phyloP scores from a whole-genome alignment of 139 green algal species.

The Gonium pectorale region DNA sequence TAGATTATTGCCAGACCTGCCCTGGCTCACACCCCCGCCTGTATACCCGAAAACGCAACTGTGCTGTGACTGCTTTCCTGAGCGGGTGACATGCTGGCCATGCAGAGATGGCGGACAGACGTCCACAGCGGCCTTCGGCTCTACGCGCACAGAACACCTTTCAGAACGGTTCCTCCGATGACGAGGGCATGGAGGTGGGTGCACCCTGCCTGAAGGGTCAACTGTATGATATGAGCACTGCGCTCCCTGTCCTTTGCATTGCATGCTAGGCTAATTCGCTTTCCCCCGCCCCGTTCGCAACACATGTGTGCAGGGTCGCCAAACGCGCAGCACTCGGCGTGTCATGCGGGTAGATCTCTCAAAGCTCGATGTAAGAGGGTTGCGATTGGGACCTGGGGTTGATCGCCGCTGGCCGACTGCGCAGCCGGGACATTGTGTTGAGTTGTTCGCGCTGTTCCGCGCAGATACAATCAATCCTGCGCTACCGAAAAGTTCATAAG shows the following conservation, averaged over 20 bases:
- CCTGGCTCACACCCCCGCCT: too few relatives aligned
- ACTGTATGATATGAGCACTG: too few relatives aligned
- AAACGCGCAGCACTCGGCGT: slow-evolving; percentile 9
- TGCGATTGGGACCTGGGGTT: too few relatives aligned
- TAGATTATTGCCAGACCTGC: too few relatives aligned
- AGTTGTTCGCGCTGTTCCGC: background rate
- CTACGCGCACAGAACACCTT: slow-evolving; percentile 17
- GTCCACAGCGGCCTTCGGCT: slow-evolving; percentile 9
- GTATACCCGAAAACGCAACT: too few relatives aligned
- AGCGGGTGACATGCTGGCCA: too few relatives aligned
- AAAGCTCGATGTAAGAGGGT: slow-evolving; percentile 38
- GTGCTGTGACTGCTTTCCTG: too few relatives aligned
- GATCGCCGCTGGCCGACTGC: too few relatives aligned
- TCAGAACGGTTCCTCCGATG: slow-evolving; percentile 8
- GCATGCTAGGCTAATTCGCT: too few relatives aligned
- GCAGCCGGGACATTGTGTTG: too few relatives aligned
- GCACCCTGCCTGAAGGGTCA: background rate
- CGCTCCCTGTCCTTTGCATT: too few relatives aligned
- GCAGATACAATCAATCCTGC: slow-evolving; percentile 9
- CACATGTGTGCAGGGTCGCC: slow-evolving; percentile 34
- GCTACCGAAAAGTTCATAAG: slow-evolving; percentile 38
- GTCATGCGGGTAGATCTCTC: slow-evolving; percentile 27
- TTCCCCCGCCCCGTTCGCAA: too few relatives aligned
- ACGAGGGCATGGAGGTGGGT: slow-evolving; percentile 28
- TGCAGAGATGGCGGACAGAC: slow-evolving; percentile 11